Evolutionary conservation across 2,329 filamentous ascomycete genomes (phyloP), one percentile per base, ranked within the genome.

Genomic region (Claviceps sp.): DNA sequence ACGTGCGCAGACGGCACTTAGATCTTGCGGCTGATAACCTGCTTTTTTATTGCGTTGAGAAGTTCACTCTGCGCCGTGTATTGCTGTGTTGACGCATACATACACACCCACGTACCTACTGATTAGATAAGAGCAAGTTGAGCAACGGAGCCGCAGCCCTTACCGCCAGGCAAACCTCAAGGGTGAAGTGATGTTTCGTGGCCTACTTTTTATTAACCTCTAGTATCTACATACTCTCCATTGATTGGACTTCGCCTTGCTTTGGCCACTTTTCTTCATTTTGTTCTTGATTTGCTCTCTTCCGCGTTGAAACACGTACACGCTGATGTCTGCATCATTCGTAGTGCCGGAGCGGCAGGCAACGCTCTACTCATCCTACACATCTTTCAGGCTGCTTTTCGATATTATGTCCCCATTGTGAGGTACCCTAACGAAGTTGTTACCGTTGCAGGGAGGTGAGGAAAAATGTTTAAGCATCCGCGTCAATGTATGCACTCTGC

Each of bases 101-200:
- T 34, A 34, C 30, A 11, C 4, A n/a, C 17, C 40, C 26, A 50
- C 48, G 3, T 26, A 39, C 48, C 17, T 44, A 17, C 48, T 50
- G 48, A 50, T 50, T 38, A 50, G 48, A 50, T 50, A 50, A 50
- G 40, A 50, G n/a, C 43, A 45, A 14, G 14, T 19, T 4, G 22
- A 24, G 22, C 22, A 24, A 19, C 22, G 22, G 4, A 16, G 22
- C 17, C 41, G 42, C 19, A 44, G 42, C 16, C 42, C 1, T 2
- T 3, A 42, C 40, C 19, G 16, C 26, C 13, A 45, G 22, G 43
- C 43, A 45, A 43, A n/a, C 17, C n/a, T 10, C 17, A 42, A 42
- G 10, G 6, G 40, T n/a, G n/a, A 42, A 42, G n/a, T n/a, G 16
- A 41, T 22, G 17, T 42, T 42, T 42, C 17, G 10, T n/a, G 16